Conservation (phyloP, 305 asterid species). For the Fraxinus velutina region DNA sequence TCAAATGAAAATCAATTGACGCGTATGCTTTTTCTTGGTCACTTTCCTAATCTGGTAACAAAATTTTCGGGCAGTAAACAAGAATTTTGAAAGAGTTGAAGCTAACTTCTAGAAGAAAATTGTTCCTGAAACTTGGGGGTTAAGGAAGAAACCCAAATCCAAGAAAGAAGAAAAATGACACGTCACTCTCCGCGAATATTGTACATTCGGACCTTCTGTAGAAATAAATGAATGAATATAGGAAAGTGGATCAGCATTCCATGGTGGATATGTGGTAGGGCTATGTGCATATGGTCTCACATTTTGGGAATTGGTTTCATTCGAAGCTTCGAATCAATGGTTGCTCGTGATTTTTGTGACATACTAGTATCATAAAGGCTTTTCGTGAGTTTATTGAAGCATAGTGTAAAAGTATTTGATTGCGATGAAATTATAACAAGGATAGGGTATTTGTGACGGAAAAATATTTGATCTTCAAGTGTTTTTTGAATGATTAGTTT, state of each 20-base stretch:
- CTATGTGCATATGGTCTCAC: too few species aligned
- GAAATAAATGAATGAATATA: not conserved
- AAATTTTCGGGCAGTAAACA: not conserved
- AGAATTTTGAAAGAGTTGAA: not conserved
- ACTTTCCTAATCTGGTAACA: not conserved
- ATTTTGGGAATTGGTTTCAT: too few species aligned
- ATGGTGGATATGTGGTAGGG: not conserved
- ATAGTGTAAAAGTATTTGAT: too few species aligned
- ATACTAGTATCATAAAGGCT: too few species aligned
- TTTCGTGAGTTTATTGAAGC: too few species aligned
- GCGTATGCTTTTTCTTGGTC: not conserved
- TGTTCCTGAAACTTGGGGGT: constrained; percentile 5
- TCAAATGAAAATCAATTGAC: not conserved
- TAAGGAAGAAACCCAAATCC: not conserved
- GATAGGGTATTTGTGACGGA: too few species aligned
- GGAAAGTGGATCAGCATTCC: not conserved
- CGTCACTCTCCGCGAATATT: not conserved
- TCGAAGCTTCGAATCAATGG: too few species aligned
- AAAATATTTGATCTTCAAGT: too few species aligned
- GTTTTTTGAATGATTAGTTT: too few species aligned
- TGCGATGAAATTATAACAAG: too few species aligned
- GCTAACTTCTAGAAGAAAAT: not conserved
- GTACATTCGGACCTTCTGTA: not conserved
- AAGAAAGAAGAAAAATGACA: not conserved
- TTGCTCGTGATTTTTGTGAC: too few species aligned